Base-by-base conservation (phyloP, 2,329 filamentous ascomycete species). In the Thermoascus crustaceus region DNA sequence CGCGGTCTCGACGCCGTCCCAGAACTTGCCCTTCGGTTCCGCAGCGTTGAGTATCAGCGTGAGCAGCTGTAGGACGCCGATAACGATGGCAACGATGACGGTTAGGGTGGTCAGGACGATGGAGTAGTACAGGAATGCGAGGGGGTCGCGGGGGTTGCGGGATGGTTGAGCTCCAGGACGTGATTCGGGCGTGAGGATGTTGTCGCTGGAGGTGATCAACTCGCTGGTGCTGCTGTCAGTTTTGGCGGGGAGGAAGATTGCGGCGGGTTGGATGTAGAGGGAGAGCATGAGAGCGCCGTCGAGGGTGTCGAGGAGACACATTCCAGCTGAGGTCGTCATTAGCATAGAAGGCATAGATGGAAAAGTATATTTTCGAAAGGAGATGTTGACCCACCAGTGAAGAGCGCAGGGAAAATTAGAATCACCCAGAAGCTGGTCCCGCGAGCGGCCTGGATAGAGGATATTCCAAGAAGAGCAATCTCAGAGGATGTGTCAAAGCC, bases 401-500 rank as follows among this genome's bases (percentile, higher is more conserved):
- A 96, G 1, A 96, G 66, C 1, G 89, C 60, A 0, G 91, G 91
- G 39, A 95, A 94, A 34, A 98, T 81, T 20, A 96, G 60, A 41
- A 96, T 96, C 9, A 95, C 67, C 91, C 91, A 98, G 40, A 96
- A 81, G 20, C 80, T 85, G 0, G 87, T 95, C 1, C 89, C 89
- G 41, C 82, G 73, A 0, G 86, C 79, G 0, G 83, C 88, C 51
- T 95, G 83, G 2, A 98, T 78, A 19, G 83, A 87, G 0, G 85
- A 83, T 44, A 96, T 94, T 0, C 89, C 91, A 1, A 98, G 64
- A 5, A 98, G 72, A 0, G 91, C 89, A 51, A 96, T 85, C 58
- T 98, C 89, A 5, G 85, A 94, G 25, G 84, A 93, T 0, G 91
- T 96, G 56, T 96, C 91, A 56, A 98, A 96, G 0, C 89, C 91